These are phyloP conservation scores for Globisporangium radiosum DNA, from an alignment of 352 stramenopile genomes.

Conservation along the genomic window DNA sequence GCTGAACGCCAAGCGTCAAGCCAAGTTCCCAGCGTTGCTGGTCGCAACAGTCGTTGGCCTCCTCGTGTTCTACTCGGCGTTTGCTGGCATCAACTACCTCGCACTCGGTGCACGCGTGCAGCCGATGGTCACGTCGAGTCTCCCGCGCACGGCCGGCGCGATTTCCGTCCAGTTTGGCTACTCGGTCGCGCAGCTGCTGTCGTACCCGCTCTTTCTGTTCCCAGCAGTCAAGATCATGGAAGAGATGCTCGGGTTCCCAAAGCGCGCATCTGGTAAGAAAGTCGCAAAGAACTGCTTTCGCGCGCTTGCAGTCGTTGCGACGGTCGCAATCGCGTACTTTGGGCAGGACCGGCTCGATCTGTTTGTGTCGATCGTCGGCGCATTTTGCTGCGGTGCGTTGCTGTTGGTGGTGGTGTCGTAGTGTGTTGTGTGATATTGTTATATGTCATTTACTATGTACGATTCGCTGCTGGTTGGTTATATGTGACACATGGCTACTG, in stretches of 20 bases:
- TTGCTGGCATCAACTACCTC: conserved; percentile 74
- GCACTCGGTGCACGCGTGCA: conserved; percentile 58
- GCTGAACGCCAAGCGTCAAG: conserved; percentile 53
- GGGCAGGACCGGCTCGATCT: conserved; percentile 66
- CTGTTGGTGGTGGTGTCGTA: conserved; percentile 1
- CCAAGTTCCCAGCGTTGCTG: conserved; percentile 55
- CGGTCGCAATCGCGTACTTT: conserved; percentile 68
- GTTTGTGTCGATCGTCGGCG: conserved; percentile 78
- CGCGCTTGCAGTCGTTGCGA: conserved; percentile 54
- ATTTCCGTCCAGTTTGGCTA: conserved; percentile 79
- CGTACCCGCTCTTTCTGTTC: conserved; percentile 78
- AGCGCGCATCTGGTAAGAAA: conserved; percentile 58
- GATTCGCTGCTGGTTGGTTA: too few relatives aligned
- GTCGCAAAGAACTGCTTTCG: conserved; percentile 71
- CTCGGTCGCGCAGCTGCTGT: conserved; percentile 63
- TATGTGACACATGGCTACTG: too few relatives aligned
- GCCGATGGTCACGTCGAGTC: conserved; percentile 65
- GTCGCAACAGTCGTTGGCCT: conserved; percentile 58
- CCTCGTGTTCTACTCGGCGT: conserved; percentile 79
- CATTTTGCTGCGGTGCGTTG: conserved; percentile 57
- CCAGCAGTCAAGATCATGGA: conserved; percentile 81
- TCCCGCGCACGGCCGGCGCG: conserved; percentile 65
- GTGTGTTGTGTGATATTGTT: too few relatives aligned
- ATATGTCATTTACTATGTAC: too few relatives aligned
- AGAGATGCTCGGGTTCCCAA: conserved; percentile 72